phyloP scores from a whole-genome alignment of 768 basidiomycete species.

The Boletus tylopilopsis region DNA sequence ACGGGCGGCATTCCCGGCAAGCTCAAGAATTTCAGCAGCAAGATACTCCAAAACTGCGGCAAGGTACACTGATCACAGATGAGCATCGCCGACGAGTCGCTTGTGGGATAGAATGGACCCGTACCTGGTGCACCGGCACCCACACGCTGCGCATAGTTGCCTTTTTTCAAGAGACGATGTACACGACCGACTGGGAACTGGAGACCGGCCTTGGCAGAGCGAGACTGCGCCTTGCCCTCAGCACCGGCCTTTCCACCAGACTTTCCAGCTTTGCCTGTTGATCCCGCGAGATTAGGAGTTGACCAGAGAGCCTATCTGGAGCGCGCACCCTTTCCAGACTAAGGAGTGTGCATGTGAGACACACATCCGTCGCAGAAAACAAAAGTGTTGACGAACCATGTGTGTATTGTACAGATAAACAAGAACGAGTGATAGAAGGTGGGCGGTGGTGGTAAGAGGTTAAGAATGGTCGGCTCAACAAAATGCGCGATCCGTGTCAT shows the following conservation, averaged over 20 bases:
- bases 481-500: conserved; percentile 30
- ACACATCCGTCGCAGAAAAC: background rate
- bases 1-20: conserved; percentile 76
- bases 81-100: background rate
- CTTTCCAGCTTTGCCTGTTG: conserved; percentile 47
- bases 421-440: conserved; percentile 3
- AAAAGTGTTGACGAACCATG: conserved; percentile 22
- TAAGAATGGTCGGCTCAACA: conserved; percentile 32
- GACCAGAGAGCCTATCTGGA: background rate
- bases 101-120: conserved; percentile 9
- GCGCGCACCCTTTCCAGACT: conserved; percentile 33
- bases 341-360: conserved; percentile 2
- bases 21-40: conserved; percentile 89
- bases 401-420: conserved; percentile 21
- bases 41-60: conserved; percentile 91
- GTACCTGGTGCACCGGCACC: conserved; percentile 85
- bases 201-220: conserved; percentile 71
- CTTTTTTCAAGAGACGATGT: conserved; percentile 83
- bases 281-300: conserved; percentile 8
- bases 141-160: conserved; percentile 85
- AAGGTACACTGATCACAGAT: conserved; percentile 60
- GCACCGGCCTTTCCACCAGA: conserved; percentile 48
- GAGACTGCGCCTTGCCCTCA: conserved; percentile 59
- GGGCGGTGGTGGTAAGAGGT: conserved; percentile 26
- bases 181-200: conserved; percentile 93